Evolutionary conservation across 805 yeast species (phyloP).

Genomic region (Saturnispora halmiae): DNA sequence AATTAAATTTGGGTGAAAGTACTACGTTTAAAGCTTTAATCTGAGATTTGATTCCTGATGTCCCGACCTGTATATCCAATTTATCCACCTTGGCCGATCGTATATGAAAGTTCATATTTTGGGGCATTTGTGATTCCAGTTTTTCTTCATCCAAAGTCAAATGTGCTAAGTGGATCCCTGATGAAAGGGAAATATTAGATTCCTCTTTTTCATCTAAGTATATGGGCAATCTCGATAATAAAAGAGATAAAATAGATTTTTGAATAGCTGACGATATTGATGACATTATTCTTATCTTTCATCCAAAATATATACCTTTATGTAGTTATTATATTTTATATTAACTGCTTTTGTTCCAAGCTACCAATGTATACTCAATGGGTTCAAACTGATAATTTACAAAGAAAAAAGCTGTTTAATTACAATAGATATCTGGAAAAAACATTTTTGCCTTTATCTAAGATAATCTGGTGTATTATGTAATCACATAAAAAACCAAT

Average conservation of each 20-base stretch:
- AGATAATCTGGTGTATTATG: too few relatives aligned
- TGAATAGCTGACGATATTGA: constrained; percentile 13
- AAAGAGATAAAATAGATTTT: constrained; percentile 10
- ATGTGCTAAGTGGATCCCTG: constrained; percentile 10
- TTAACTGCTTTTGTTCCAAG: neutral
- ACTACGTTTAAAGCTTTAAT: constrained; percentile 7
- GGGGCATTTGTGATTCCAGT: constrained; percentile 11
- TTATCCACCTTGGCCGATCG: constrained; percentile 11
- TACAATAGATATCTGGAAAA: too few relatives aligned
- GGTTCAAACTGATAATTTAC: neutral
- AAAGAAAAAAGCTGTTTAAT: constrained; percentile 28
- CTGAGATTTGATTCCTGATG: constrained; percentile 10
- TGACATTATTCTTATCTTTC: constrained; percentile 8
- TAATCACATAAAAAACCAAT: too few relatives aligned
- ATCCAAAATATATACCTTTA: neutral
- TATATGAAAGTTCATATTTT: constrained; percentile 10
- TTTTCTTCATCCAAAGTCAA: constrained; percentile 14
- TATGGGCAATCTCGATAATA: constrained; percentile 13
- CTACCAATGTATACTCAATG: neutral
- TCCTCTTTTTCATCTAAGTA: constrained; percentile 12
- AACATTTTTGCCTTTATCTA: too few relatives aligned
- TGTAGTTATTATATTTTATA: too few relatives aligned
- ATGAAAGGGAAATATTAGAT: constrained; percentile 9
- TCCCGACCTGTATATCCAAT: constrained; percentile 9
- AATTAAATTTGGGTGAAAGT: constrained; percentile 9